These are phyloP conservation scores for Sambucus nigra DNA, from an alignment of 129 eudicot genomes.

Conservation along the genomic window DNA sequence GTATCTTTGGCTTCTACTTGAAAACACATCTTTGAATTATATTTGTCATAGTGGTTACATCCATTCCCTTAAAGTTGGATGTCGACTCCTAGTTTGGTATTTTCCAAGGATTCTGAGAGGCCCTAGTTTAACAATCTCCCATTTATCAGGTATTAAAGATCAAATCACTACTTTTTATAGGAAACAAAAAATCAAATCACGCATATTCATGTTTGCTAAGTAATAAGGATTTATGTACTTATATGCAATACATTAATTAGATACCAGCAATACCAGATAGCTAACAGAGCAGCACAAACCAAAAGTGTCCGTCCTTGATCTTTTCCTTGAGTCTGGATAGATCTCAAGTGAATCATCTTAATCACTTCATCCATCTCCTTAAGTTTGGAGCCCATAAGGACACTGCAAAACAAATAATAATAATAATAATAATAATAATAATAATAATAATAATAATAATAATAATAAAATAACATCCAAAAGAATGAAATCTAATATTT, in stretches of 20 bases:
- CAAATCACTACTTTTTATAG: not conserved
- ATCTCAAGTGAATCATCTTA: conserved; percentile 52
- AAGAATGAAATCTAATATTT: no score
- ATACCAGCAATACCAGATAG: conserved; percentile 28
- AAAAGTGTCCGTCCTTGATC: conserved; percentile 55
- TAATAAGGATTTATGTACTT: not conserved
- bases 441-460: not conserved
- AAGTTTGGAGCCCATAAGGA: conserved; percentile 77
- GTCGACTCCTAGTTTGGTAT: no score
- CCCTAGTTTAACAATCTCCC: no score
- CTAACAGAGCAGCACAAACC: conserved; percentile 56
- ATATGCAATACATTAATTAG: conserved; percentile 13
- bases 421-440: conserved; percentile 5
- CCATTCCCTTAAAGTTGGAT: no score
- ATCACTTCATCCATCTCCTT: conserved; percentile 87
- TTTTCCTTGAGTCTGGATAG: conserved; percentile 25
- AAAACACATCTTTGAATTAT: no score
- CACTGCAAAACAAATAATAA: conserved; percentile 48
- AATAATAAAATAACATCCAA: conserved; percentile 3
- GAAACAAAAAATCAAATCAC: not conserved
- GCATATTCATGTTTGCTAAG: not conserved
- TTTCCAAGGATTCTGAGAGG: no score
- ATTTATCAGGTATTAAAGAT: no score
- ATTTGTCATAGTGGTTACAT: no score
- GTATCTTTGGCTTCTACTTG: no score